These are phyloP conservation scores for Umbelopsis ramanniana DNA, from an alignment of 192 early-diverging fungal genomes.

Conservation along the genomic window DNA sequence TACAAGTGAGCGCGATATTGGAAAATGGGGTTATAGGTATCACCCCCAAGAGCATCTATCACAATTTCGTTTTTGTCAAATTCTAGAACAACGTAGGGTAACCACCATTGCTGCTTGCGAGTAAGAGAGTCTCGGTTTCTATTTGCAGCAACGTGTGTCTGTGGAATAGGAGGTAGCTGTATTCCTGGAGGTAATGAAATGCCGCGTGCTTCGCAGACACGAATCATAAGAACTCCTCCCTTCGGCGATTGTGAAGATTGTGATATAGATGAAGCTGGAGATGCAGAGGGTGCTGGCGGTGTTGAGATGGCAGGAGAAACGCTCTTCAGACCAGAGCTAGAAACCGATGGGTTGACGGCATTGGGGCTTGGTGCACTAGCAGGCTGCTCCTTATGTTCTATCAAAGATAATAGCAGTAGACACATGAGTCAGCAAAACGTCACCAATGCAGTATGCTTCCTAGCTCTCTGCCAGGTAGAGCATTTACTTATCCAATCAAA, in stretches of 20 bases:
- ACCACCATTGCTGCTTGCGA: conserved; percentile 60
- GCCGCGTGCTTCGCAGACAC: conserved; percentile 80
- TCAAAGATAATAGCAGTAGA: conserved; percentile 13
- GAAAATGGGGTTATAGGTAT: conserved; percentile 75
- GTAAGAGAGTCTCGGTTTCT: conserved; percentile 56
- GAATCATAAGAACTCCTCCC: conserved; percentile 76
- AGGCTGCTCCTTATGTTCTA: conserved; percentile 26
- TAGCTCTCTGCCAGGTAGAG: background rate
- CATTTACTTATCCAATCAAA: background rate
- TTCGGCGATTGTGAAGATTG: conserved; percentile 32
- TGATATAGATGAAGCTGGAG: conserved; percentile 23
- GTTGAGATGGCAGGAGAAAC: conserved; percentile 17
- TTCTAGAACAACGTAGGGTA: conserved; percentile 90
- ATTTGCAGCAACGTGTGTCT: conserved; percentile 58
- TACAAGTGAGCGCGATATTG: conserved; percentile 82
- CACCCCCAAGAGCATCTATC: conserved; percentile 79
- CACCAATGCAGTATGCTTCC: too few relatives aligned
- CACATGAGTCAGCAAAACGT: background rate
- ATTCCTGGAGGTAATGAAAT: conserved; percentile 72
- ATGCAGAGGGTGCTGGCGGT: conserved; percentile 23
- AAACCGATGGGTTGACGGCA: background rate
- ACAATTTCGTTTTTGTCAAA: conserved; percentile 96
- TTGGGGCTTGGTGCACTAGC: background rate
- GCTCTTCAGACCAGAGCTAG: conserved; percentile 7
- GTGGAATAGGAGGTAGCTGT: conserved; percentile 53